Conservation (phyloP, 2,329 filamentous ascomycete genomes). For the Fusarium azukiicola region DNA sequence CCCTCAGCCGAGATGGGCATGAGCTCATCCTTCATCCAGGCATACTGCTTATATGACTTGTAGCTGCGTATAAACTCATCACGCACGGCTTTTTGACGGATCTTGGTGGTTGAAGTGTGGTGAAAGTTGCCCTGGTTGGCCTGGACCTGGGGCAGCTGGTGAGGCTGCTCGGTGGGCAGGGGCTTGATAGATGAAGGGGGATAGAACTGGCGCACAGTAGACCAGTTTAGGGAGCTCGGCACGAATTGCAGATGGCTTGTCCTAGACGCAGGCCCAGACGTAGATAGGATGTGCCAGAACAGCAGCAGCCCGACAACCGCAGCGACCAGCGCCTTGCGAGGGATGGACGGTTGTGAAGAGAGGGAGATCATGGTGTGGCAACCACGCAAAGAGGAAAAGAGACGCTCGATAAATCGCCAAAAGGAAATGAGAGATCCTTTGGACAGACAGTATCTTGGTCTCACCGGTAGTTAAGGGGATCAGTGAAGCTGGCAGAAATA, state of each 20-base stretch:
- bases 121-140: constrained; percentile 50
- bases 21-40: constrained; percentile 77
- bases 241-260: constrained; percentile 36
- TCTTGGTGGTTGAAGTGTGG: constrained; percentile 44
- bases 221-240: constrained; percentile 59
- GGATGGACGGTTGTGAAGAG: constrained; percentile 14
- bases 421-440: background rate
- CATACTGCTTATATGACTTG: constrained; percentile 73
- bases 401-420: constrained; percentile 2
- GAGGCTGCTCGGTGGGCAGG: constrained; percentile 53
- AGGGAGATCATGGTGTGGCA: constrained; percentile 19
- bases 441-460: background rate
- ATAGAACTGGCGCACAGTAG: constrained; percentile 51
- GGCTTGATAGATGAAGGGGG: constrained; percentile 58
- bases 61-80: constrained; percentile 68
- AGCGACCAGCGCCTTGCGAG: constrained; percentile 19
- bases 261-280: background rate
- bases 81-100: constrained; percentile 64
- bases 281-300: constrained; percentile 4
- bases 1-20: constrained; percentile 69
- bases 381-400: background rate
- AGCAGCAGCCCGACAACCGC: constrained; percentile 8
- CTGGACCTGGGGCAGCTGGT: constrained; percentile 57
- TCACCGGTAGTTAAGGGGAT: too few species aligned
- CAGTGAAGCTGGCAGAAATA: background rate